Evolutionary conservation across 2,329 filamentous ascomycete genomes (phyloP).

Genomic region (Colletotrichum sp.): DNA sequence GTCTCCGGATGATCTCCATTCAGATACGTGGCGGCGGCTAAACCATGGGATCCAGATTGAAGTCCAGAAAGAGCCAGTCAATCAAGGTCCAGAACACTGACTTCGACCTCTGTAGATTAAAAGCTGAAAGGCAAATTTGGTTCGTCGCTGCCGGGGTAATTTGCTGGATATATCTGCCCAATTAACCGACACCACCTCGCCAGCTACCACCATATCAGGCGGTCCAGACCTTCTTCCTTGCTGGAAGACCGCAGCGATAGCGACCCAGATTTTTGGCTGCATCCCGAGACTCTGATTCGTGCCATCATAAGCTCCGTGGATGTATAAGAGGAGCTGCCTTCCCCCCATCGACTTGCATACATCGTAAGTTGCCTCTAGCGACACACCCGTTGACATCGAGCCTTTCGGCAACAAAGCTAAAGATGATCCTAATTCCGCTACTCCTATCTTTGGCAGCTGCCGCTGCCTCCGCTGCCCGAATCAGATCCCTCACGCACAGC

Average conservation of each 20-base stretch:
- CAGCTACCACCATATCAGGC: neutral
- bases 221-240: neutral
- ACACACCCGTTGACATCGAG: neutral
- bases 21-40: neutral
- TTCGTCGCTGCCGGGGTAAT: neutral
- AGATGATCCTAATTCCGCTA: neutral
- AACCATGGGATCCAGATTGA: neutral
- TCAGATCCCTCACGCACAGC: slow-evolving; percentile 8
- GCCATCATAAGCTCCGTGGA: neutral
- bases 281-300: neutral
- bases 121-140: neutral
- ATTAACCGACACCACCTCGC: neutral
- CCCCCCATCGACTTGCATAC: neutral
- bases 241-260: neutral
- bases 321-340: neutral
- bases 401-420: neutral
- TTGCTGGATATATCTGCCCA: neutral
- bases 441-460: neutral
- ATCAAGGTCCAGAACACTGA: neutral
- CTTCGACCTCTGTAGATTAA: neutral
- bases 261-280: neutral
- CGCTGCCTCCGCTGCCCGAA: neutral
- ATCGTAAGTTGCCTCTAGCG: neutral
- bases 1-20: neutral
- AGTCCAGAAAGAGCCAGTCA: neutral